Base-by-base conservation (phyloP, 1,284 basidiomycete genomes). In the Paramarasmius palmivorus region DNA sequence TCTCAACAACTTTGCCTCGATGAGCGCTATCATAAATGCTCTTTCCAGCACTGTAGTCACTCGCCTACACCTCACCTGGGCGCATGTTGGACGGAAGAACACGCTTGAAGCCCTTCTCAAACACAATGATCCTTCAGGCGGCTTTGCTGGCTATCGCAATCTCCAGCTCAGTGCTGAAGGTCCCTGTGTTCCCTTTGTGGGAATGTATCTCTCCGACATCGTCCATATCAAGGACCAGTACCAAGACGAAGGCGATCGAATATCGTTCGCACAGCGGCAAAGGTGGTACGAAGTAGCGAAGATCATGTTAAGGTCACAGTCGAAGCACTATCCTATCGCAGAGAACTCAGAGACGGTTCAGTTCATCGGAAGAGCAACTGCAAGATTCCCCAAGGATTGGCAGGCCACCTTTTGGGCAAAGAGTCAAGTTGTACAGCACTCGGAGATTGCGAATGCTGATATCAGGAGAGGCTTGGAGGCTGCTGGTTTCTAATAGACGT, bases 131-230 rank as follows among this genome's bases (percentile, higher is more conserved):
- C 82, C 84, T 12, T 70, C 74, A 0, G 78, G 80, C 25, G 78
- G 78, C 42, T 87, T 84, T 63, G 67, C 76, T n/a, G 75, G 75
- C 5, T 84, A 86, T 59, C 81, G 85, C 19, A 63, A 64, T 19
- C 67, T 81, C 34, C 73, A 86, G 52, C 67, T 73, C 40, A 65
- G 73, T 8, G 75, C 76, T 17, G 77, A 83, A n/a, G 81, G 78
- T 2, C 76, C 85, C 3, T 87, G 84, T 61, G 76, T 90, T 14
- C 88, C 86, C 2, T 85, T 84, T 64, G 73, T 89, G 44, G 76
- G 74, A 39, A 80, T 81, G 74, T 86, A 80, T 67, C 71, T 90
- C 45, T 79, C 79, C 26, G 83, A 84, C 56, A 73, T 89, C 57
- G 70, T 77, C 32, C 81, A 81, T 60, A 77, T 81, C 56, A 69